phyloP scores from a whole-genome alignment of 1,284 basidiomycete genomes.

The Athelia sp. region DNA sequence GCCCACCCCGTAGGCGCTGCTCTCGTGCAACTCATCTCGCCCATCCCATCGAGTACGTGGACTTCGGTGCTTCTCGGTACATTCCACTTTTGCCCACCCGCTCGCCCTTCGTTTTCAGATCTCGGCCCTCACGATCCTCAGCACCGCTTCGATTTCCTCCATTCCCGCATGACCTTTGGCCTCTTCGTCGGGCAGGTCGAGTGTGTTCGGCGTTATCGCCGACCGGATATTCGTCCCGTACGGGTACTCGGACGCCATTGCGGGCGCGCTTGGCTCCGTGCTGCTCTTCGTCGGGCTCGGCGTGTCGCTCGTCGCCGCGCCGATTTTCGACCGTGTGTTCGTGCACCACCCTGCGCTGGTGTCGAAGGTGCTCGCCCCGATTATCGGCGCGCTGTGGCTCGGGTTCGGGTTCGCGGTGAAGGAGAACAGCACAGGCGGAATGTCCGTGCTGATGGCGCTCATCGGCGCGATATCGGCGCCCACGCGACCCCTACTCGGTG shows the following conservation, averaged over 20 bases:
- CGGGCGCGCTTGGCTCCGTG: slow-evolving; percentile 66
- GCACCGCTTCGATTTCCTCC: slow-evolving; percentile 66
- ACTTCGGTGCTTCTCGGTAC: slow-evolving; percentile 44
- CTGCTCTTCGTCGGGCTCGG: slow-evolving; percentile 67
- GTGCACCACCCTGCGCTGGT: slow-evolving; percentile 62
- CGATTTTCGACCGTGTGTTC: slow-evolving; percentile 73
- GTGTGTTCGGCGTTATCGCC: neutral
- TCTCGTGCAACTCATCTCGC: slow-evolving; percentile 65
- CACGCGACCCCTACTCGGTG: slow-evolving; percentile 45
- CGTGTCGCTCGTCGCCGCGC: slow-evolving; percentile 50
- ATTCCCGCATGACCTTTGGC: slow-evolving; percentile 57
- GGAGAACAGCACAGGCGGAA: slow-evolving; percentile 48
- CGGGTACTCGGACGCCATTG: slow-evolving; percentile 59
- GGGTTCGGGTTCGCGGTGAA: slow-evolving; percentile 74
- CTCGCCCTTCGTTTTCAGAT: slow-evolving; percentile 38
- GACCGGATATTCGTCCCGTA: neutral
- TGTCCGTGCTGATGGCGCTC: slow-evolving; percentile 63
- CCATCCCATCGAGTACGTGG: slow-evolving; percentile 48
- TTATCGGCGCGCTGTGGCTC: slow-evolving; percentile 59
- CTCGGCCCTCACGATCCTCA: slow-evolving; percentile 63
- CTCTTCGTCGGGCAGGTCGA: slow-evolving; percentile 55
- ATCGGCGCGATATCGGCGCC: slow-evolving; percentile 61
- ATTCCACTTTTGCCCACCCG: neutral
- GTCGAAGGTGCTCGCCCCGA: slow-evolving; percentile 54
- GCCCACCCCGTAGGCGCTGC: slow-evolving; percentile 68